Evolutionary conservation across 192 early-diverging fungal species (phyloP), one percentile per base, ranked within the genome.

Genomic region (Coemansia interrupta): DNA sequence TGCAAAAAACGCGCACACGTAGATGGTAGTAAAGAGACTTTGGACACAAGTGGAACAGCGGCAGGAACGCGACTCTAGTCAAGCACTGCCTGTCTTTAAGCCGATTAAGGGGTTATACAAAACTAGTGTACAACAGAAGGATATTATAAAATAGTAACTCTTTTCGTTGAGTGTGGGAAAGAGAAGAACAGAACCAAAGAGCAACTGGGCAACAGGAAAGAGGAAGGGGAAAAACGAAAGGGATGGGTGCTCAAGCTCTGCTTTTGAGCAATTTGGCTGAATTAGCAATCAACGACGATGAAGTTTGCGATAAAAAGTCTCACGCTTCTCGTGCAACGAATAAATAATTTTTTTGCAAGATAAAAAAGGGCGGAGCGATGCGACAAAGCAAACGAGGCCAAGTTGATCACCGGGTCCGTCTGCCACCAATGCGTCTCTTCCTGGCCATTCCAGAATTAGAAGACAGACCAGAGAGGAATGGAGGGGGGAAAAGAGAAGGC

Each of bases 311-410:
- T 36, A 45, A 68, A 61, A 70, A 70, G 68, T 70, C 68, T 47
- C 68, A 70, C 68, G 68, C 61, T 70, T 42, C 32, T 24, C 49
- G 67, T 58, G 54, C 66, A 45, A 40, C 14, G 36, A 29, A 29
- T 28, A 36, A 11, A 36, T 8, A 36, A 10, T 8, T 10, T 1
- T 36, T 3, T 8, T 7, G 9, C 32, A 36, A 36, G 32, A 36
- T 36, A 36, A 10, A 36, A 36, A 36, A 36, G 5, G 32, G 43
- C 43, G 20, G 43, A n/a, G 43, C 17, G 10, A 45, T 45, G 43
- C 43, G 20, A 45, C 43, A n/a, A 45, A 45, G 43, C n/a, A 20
- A 45, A 45, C 13, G 20, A 17, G n/a, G 43, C 17, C 43, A 45
- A 45, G 32, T 8, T 36, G 32, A 36, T 36, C 32, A 36, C 32